phyloP scores from a whole-genome alignment of 1,139 yeast species.

The Pichia sp. region DNA sequence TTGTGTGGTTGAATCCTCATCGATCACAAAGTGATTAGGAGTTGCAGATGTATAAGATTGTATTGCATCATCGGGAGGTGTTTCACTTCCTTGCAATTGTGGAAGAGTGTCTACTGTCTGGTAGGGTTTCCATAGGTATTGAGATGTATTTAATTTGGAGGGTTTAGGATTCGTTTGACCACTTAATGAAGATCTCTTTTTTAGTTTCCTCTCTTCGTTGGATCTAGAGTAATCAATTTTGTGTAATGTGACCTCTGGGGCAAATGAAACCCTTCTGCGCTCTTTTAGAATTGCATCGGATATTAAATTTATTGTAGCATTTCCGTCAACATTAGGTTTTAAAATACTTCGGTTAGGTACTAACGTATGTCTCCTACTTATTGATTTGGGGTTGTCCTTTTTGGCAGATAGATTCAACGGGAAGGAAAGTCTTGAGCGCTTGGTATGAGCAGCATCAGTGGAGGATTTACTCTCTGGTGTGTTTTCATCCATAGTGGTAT shows the following conservation, averaged over 20 bases:
- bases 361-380: slow-evolving; percentile 37
- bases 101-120: neutral
- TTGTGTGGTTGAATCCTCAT: slow-evolving; percentile 25
- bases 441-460: neutral
- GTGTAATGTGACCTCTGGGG: slow-evolving; percentile 74
- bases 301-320: slow-evolving; percentile 32
- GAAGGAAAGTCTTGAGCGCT: slow-evolving; percentile 11
- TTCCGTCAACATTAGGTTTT: slow-evolving; percentile 30
- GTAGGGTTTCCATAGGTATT: slow-evolving; percentile 9
- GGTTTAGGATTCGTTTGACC: neutral
- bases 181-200: slow-evolving; percentile 10
- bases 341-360: slow-evolving; percentile 36
- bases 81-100: slow-evolving; percentile 1
- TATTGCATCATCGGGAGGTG: neutral
- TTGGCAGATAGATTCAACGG: slow-evolving; percentile 1
- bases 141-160: slow-evolving; percentile 8
- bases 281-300: slow-evolving; percentile 22
- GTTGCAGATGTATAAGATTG: neutral
- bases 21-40: slow-evolving; percentile 10
- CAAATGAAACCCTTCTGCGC: slow-evolving; percentile 64
- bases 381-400: slow-evolving; percentile 20
- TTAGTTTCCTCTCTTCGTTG: slow-evolving; percentile 7
- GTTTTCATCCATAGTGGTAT: neutral
- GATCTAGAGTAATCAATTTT: slow-evolving; percentile 38
- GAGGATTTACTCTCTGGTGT: neutral